Evolutionary conservation across 2,329 filamentous ascomycete species (phyloP).

Genomic region (Aquanectria penicillioides): DNA sequence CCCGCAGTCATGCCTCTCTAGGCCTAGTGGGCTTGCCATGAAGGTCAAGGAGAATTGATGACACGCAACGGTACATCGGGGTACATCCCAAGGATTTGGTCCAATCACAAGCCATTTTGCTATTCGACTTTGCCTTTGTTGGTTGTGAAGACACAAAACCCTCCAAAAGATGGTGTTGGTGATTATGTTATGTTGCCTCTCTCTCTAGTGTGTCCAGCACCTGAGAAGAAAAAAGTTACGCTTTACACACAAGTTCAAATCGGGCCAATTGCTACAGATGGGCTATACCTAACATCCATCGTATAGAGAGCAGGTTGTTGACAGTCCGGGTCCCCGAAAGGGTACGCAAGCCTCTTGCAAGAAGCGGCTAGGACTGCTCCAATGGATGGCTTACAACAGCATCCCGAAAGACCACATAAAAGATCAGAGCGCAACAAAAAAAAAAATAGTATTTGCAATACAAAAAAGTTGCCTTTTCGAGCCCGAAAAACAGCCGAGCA

Average conservation of each 20-base stretch:
- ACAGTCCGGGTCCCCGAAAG: too few relatives aligned
- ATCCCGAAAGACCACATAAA: too few relatives aligned
- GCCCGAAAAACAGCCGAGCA: slow-evolving; percentile 1
- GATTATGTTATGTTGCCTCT: slow-evolving; percentile 2
- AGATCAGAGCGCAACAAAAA: too few relatives aligned
- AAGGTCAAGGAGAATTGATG: slow-evolving; percentile 25
- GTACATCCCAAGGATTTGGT: slow-evolving; percentile 20
- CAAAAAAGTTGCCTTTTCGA: background rate
- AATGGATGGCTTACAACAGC: too few relatives aligned
- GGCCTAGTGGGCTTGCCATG: slow-evolving; percentile 30
- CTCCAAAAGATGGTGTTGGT: background rate
- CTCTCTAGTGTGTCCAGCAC: too few relatives aligned
- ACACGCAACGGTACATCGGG: slow-evolving; percentile 34
- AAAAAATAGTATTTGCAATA: background rate
- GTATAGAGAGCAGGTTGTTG: too few relatives aligned
- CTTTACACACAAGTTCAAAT: too few relatives aligned
- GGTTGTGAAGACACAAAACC: background rate
- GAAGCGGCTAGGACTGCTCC: background rate
- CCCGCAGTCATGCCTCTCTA: slow-evolving; percentile 33
- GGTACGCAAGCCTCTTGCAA: background rate
- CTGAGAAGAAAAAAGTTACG: too few relatives aligned
- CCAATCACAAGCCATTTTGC: background rate
- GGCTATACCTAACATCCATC: too few relatives aligned
- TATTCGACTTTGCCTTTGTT: slow-evolving; percentile 4
- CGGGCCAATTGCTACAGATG: too few relatives aligned